A percentile compares a stretch with the other conserved stretches of the same genome.
phyloP scores from a whole-genome alignment of 108 stramenopile genomes.

The Nitzschia putrida region DNA sequence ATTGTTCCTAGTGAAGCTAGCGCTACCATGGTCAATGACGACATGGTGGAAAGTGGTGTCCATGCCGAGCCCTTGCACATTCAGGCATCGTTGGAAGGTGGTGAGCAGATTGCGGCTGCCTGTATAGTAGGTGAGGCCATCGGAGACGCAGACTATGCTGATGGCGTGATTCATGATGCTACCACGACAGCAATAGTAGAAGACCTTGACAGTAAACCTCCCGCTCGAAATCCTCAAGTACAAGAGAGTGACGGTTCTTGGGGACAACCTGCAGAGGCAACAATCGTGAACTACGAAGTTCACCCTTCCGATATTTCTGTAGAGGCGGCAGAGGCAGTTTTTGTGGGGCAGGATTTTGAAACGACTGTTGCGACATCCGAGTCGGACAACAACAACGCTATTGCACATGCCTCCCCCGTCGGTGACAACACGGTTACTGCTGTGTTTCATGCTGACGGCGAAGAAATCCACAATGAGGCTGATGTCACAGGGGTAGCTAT shows the following conservation, averaged over 20 bases:
- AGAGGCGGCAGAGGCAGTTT: constrained; percentile 37
- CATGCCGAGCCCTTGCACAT: too few species aligned
- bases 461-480: constrained; percentile 9
- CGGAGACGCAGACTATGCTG: too few species aligned
- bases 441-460: constrained; percentile 7
- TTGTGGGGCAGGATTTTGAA: constrained; percentile 27
- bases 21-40: too few species aligned
- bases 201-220: constrained; percentile 12
- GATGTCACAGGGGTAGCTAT: constrained; percentile 38
- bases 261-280: constrained; percentile 35
- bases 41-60: too few species aligned
- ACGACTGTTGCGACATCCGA: background rate
- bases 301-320: constrained; percentile 34
- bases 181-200: too few species aligned
- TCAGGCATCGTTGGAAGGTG: too few species aligned
- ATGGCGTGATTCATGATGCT: too few species aligned
- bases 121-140: too few species aligned
- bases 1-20: too few species aligned
- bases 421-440: background rate
- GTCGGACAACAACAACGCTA: background rate
- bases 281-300: constrained; percentile 26
- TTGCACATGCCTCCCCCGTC: constrained; percentile 11
- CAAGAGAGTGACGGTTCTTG: background rate
- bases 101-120: too few species aligned
- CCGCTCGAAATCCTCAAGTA: background rate